These are phyloP conservation scores for Fusarium algeriense DNA, from an alignment of 2,329 filamentous ascomycete genomes.

Conservation along the genomic window DNA sequence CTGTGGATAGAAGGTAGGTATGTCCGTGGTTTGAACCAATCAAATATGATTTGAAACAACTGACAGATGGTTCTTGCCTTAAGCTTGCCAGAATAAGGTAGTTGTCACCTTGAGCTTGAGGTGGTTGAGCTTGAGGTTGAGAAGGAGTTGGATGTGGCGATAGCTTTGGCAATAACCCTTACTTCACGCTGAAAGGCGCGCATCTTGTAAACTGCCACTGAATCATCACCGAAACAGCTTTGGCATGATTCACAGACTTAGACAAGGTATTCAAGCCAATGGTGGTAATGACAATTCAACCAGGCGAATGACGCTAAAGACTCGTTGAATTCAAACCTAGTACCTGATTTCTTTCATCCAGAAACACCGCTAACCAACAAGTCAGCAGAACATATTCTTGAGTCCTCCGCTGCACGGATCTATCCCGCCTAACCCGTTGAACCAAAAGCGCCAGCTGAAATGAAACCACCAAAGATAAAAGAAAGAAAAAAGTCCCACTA, in stretches of 20 bases:
- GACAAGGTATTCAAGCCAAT: not conserved
- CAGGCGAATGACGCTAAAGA: not conserved
- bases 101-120: not conserved
- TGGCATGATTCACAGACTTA: no score
- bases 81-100: not conserved
- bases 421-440: conserved; percentile 28
- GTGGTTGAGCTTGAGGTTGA: no score
- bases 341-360: not conserved
- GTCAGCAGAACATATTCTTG: conserved; percentile 7
- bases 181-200: not conserved
- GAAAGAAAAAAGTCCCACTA: conserved; percentile 22
- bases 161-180: not conserved
- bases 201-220: not conserved
- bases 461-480: conserved; percentile 11
- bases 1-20: not conserved
- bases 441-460: conserved; percentile 35
- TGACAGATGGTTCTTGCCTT: not conserved
- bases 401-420: conserved; percentile 25
- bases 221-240: not conserved
- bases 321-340: conserved; percentile 20
- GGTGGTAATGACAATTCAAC: not conserved
- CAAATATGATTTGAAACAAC: not conserved
- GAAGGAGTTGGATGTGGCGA: no score
- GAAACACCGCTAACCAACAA: not conserved
- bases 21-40: not conserved